A percentile compares a stretch with the other conserved stretches of the same genome.
Conservation (phyloP, 441 rosid species). For the Flueggea neowawraea region DNA sequence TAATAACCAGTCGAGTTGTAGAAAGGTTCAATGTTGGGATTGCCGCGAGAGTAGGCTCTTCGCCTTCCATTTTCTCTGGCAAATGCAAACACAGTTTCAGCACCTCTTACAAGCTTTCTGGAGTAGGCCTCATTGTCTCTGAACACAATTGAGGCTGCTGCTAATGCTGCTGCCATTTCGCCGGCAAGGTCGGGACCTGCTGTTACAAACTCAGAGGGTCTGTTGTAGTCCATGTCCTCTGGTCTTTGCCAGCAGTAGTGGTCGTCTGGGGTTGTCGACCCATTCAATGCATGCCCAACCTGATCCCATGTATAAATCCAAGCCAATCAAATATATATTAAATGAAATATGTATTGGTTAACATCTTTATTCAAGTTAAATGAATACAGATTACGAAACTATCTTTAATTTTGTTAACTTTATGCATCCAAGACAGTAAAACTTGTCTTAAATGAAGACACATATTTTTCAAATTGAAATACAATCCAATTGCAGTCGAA, state of each 20-base stretch:
- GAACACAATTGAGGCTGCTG: slow-evolving; percentile 83
- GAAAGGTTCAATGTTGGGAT: slow-evolving; percentile 34
- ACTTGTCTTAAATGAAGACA: background rate
- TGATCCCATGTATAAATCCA: slow-evolving; percentile 39
- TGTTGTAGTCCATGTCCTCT: slow-evolving; percentile 70
- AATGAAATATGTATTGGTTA: background rate
- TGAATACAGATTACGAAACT: no score
- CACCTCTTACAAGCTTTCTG: slow-evolving; percentile 54
- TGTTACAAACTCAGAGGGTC: slow-evolving; percentile 40
- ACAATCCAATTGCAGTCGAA: background rate
- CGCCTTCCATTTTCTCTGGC: slow-evolving; percentile 37
- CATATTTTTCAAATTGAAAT: no score
- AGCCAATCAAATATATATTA: slow-evolving; percentile 3
- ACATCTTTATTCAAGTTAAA: no score
- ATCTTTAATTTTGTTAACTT: no score
- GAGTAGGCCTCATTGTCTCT: slow-evolving; percentile 51
- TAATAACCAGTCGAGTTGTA: slow-evolving; percentile 79
- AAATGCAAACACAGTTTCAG: slow-evolving; percentile 50
- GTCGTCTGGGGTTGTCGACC: slow-evolving; percentile 59
- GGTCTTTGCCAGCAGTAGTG: slow-evolving; percentile 80
- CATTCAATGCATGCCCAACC: slow-evolving; percentile 37
- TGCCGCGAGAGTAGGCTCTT: slow-evolving; percentile 24
- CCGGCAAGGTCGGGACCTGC: slow-evolving; percentile 65
- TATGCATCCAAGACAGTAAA: no score
- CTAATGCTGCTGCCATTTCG: slow-evolving; percentile 75